A percentile compares a stretch with the other conserved stretches of the same genome.
Evolutionary conservation across 2,329 filamentous ascomycete genomes (phyloP).

Genomic region (Epichloe baconii): DNA sequence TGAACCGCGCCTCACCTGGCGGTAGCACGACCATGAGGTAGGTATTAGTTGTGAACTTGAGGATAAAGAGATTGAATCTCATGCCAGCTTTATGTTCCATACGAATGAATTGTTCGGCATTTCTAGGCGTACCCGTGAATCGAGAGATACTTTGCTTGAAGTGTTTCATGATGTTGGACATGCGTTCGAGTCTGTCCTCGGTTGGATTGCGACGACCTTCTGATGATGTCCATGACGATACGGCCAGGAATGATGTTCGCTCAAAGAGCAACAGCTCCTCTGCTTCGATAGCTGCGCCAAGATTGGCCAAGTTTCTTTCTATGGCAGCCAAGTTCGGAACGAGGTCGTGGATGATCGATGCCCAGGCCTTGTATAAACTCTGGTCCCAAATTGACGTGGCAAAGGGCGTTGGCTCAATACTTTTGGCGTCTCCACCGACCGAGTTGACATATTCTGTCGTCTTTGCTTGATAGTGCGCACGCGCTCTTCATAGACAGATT

Average conservation of each 20-base stretch:
- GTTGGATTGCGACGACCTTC: slow-evolving; percentile 72
- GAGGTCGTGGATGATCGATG: slow-evolving; percentile 91
- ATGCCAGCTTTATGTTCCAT: slow-evolving; percentile 67
- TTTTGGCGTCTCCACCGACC: slow-evolving; percentile 18
- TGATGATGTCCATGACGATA: slow-evolving; percentile 77
- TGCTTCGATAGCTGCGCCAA: slow-evolving; percentile 78
- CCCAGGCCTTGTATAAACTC: slow-evolving; percentile 95
- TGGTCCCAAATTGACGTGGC: slow-evolving; percentile 98
- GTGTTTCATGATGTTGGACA: slow-evolving; percentile 95
- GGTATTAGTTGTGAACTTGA: slow-evolving; percentile 93
- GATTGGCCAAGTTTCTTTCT: slow-evolving; percentile 68
- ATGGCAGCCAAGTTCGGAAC: slow-evolving; percentile 89
- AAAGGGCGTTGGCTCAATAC: slow-evolving; percentile 68
- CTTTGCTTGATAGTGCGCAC: slow-evolving; percentile 61
- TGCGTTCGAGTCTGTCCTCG: slow-evolving; percentile 80
- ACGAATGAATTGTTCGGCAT: slow-evolving; percentile 66
- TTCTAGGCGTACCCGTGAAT: slow-evolving; percentile 68
- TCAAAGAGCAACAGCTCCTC: slow-evolving; percentile 93
- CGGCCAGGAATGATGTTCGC: slow-evolving; percentile 86
- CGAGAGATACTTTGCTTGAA: slow-evolving; percentile 79
- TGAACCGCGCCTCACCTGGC: slow-evolving; percentile 82
- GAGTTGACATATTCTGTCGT: slow-evolving; percentile 42
- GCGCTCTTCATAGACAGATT: slow-evolving; percentile 73
- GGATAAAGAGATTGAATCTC: slow-evolving; percentile 85
- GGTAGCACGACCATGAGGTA: slow-evolving; percentile 89